These are phyloP conservation scores for Phyllostachys edulis DNA, from an alignment of 176 grass and related monocot genomes.

Conservation along the genomic window DNA sequence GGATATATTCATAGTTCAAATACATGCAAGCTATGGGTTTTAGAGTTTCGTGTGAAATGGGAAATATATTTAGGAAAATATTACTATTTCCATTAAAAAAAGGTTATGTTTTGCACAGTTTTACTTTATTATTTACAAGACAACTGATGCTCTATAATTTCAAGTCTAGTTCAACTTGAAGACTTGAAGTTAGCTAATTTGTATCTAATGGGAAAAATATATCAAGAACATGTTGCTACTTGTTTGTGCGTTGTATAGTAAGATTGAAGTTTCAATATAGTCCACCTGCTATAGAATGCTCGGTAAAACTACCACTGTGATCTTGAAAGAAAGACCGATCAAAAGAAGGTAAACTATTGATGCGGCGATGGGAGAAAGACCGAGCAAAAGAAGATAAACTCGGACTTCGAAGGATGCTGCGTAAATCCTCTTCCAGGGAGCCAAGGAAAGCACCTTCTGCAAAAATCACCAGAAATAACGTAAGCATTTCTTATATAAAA, in stretches of 20 bases:
- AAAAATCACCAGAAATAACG: neutral
- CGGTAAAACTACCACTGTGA: constrained; percentile 14
- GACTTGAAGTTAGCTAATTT: neutral
- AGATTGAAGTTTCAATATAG: neutral
- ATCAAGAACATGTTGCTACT: neutral
- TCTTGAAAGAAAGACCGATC: constrained; percentile 40
- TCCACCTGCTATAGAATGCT: constrained; percentile 41
- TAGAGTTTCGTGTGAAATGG: neutral
- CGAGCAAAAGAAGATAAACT: constrained; percentile 18
- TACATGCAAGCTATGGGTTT: neutral
- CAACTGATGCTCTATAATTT: neutral
- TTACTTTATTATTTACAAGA: neutral
- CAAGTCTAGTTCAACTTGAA: neutral
- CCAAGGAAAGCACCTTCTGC: constrained; percentile 29
- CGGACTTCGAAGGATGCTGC: constrained; percentile 35
- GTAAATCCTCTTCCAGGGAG: constrained; percentile 33
- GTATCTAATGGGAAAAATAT: neutral
- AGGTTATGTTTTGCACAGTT: neutral
- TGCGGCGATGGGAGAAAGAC: constrained; percentile 37
- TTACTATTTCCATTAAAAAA: neutral
- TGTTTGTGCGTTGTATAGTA: neutral
- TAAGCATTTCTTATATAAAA: neutral
- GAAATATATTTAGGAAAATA: neutral
- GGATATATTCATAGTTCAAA: neutral
- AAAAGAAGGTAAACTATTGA: constrained; percentile 48